Conservation (phyloP, 768 basidiomycete genomes). For the Naematelia aurantialba region DNA sequence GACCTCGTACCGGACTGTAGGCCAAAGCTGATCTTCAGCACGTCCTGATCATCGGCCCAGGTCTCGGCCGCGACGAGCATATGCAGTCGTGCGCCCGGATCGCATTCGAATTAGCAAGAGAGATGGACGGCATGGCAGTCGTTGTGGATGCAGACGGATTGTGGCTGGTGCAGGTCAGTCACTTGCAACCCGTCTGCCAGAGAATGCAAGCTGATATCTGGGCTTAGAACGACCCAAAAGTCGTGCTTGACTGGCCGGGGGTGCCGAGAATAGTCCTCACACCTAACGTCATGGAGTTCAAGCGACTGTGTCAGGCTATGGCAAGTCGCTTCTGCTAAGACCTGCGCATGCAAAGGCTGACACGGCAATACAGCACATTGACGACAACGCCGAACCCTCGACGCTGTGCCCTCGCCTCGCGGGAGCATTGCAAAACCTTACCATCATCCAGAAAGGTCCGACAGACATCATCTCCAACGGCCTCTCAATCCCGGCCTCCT, state of each 20-base stretch:
- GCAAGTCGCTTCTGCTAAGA: conserved; percentile 51
- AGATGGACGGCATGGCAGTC: conserved; percentile 70
- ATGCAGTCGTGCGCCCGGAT: conserved; percentile 80
- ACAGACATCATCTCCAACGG: conserved; percentile 71
- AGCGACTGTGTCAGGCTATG: conserved; percentile 69
- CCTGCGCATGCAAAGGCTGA: conserved; percentile 23
- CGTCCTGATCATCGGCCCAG: conserved; percentile 88
- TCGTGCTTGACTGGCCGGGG: conserved; percentile 63
- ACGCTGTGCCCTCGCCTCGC: conserved; percentile 71
- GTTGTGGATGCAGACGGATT: conserved; percentile 94
- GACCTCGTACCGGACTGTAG: not conserved
- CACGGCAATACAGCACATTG: conserved; percentile 45
- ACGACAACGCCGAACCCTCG: conserved; percentile 35
- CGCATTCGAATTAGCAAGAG: conserved; percentile 69
- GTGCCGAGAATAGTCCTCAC: conserved; percentile 85
- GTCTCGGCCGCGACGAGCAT: conserved; percentile 81
- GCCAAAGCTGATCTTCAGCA: conserved; percentile 57
- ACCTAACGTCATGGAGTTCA: conserved; percentile 91
- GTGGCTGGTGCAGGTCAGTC: conserved; percentile 59
- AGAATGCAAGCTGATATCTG: not conserved
- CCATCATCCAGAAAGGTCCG: conserved; percentile 82
- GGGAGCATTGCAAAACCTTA: conserved; percentile 72
- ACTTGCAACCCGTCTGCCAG: not conserved
- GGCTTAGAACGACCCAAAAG: conserved; percentile 62
- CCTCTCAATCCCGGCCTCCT: conserved; percentile 32